Evolutionary conservation across 257 asterid genomes (phyloP).

Genomic region (Leonotis leonurus): DNA sequence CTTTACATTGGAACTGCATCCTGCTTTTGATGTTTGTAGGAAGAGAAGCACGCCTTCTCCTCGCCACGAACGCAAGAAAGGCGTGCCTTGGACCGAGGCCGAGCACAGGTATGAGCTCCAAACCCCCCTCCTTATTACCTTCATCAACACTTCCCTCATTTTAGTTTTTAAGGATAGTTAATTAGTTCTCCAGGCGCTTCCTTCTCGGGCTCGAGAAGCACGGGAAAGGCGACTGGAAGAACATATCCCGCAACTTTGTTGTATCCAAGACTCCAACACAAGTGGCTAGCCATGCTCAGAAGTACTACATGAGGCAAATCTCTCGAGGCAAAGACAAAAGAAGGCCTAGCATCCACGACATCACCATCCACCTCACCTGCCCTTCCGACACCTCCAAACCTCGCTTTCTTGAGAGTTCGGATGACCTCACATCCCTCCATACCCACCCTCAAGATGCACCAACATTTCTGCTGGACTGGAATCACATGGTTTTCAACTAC

Average conservation of each 20-base stretch:
- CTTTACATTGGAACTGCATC: conserved; percentile 31
- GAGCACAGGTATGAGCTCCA: conserved; percentile 50
- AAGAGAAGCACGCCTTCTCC: conserved; percentile 17
- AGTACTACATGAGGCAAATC: conserved; percentile 60
- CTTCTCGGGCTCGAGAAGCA: conserved; percentile 56
- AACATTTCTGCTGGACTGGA: conserved; percentile 15
- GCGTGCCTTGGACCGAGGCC: conserved; percentile 86
- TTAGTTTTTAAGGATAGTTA: too few relatives aligned
- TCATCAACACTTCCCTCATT: too few relatives aligned
- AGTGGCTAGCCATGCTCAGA: conserved; percentile 94
- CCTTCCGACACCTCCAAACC: conserved; percentile 16
- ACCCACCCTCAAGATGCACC: conserved; percentile 18
- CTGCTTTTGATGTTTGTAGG: conserved; percentile 31
- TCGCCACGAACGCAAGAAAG: conserved; percentile 46
- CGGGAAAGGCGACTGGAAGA: conserved; percentile 88
- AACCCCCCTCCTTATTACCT: background rate
- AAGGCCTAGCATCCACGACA: conserved; percentile 83
- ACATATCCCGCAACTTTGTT: conserved; percentile 66
- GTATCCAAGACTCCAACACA: conserved; percentile 70
- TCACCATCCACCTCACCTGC: conserved; percentile 29
- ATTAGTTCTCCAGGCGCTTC: conserved; percentile 72
- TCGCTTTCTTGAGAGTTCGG: conserved; percentile 5
- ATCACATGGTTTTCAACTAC: conserved; percentile 1
- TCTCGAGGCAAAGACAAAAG: conserved; percentile 61
- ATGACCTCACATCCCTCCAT: conserved; percentile 10